Base-by-base conservation (phyloP, 1,139 yeast genomes). In the Lodderomyces pseudojiufengensis region DNA sequence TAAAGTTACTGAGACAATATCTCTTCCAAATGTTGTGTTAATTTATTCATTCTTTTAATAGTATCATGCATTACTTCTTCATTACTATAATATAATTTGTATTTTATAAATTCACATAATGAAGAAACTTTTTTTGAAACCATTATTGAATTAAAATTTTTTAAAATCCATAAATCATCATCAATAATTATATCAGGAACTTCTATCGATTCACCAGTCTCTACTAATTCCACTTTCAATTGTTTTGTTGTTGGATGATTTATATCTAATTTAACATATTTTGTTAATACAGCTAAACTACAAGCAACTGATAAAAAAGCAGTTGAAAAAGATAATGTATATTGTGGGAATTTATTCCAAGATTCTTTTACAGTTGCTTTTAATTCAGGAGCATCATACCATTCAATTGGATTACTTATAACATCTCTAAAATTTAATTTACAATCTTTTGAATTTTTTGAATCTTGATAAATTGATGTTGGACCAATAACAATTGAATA, bases 311-410 rank as follows among this genome's bases (percentile, higher is more conserved):
- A 50, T 21, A 63, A 39, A 15, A 56, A 42, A 7, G 56, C 39
- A 49, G 63, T 32, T 43, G 57, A 44, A 38, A 58, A 28, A 45
- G 51, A 33, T 50, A 55, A 41, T 47, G 61, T 31, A 49, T 49
- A 35, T 59, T 67, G 51, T 4, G 58, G 53, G 27, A 59, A 66
- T 46, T 70, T 73, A 28, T 61, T 43, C 76, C 77, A 70, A 0
- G 64, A 57, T 36, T 67, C 70, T 43, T 44, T 33, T 31, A 55
- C 41, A 32, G 44, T 12, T 42, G 59, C 32, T 26, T 42, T 44
- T 3, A 54, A 38, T 2, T 52, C 52, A n/a, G 48, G 50, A 10
- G 49, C 41, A 44, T 59, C 55, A 59, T 57, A 61, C 48, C 58
- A 51, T 11, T 43, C 45, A 5, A 26, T 29, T 11, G 32, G n/a